Evolutionary conservation across 108 stramenopile genomes (phyloP), one percentile per base, ranked within the genome.

Genomic region (Licmophora abbreviata): DNA sequence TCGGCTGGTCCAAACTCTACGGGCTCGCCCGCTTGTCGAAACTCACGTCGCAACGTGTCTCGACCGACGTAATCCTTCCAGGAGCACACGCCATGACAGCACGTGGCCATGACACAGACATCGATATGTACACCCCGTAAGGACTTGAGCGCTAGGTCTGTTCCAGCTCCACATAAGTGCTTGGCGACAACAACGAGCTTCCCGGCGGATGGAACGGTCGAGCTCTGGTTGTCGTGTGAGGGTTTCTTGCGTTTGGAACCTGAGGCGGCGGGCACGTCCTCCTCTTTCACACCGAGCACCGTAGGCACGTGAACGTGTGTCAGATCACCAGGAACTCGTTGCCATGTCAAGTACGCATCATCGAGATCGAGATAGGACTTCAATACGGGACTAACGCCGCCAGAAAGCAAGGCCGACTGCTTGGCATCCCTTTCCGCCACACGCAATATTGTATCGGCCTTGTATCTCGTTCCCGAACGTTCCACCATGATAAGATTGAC

Each of bases 1-100:
- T 87, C 85, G 1, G 24, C 21, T 41, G 69, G 58, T 24, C 81
- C 76, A 66, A 91, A 91, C 2, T 56, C 29, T 29, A 60, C 44
- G 36, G n/a, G 34, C 11, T 59, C 38, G 10, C 43, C 26, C 11
- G 2, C 20, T n/a, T 6, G n/a, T 26, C 61, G 73, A 62, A 73
- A 35, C 14, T 52, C 51, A 18, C 11, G 21, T 8, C 51, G 24
- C 24, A 86, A 59, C 54, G 61, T 71, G 52, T 85, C 71, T 42
- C 89, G 70, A 7, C 89, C 89, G 17, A 84, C 83, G 42, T 87
- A 92, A 21, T 80, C 77, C 1, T 69, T 51, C 85, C 85, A 92
- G 33, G 51, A 51, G 51, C 89, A 92, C 7, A 85, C 56, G 15
- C 89, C 89, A 64, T 92, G 89, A 51, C 89, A 92, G 45, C 89